Base-by-base conservation (phyloP, 495 filamentous ascomycete genomes). In the Pseudomonodictys pantanalensis region DNA sequence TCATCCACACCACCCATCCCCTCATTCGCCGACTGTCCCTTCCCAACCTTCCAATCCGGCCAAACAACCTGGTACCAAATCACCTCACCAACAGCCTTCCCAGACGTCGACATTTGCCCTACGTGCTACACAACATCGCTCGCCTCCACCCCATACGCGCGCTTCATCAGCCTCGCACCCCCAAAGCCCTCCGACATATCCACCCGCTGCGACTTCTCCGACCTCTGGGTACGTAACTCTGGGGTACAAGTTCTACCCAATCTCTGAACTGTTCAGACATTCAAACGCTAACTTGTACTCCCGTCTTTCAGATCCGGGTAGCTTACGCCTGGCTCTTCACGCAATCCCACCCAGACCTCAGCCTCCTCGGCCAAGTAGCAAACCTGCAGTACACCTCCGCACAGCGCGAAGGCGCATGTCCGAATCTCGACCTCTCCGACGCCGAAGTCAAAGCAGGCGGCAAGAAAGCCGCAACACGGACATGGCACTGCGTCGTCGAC, bases 31-130 rank as follows among this genome's bases (percentile, higher is more conserved):
- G 4, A 4, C 6, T 51, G 24, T 9, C 20, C 22, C 22, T 23
- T 3, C 47, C 5, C 24, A 30, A 29, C 3, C 12, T 51, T 32
- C 28, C 15, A 9, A 12, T 11, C 29, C 4, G 33, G 25, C 29
- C 10, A 41, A 4, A 10, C 50, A 22, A 15, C 39, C 17, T 53
- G 50, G 30, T 42, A 23, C 30, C 50, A 53, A 41, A 53, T 53
- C 30, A 42, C 33, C n/a, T 7, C 3, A 2, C 48, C 48, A 17
- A 24, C 11, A 8, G 12, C 22, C 28, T 41, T 41, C 33, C 8
- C 50, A 12, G 18, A 53, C 32, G 20, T 53, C 50, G 50, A 53
- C 23, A 53, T 53, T 26, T 53, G 50, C 25, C 9, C 50, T 8
- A 33, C 39, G 11, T 53, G 50, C 32, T 53, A 53, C 50, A 53